Evolutionary conservation across 108 stramenopile genomes (phyloP).

Genomic region (Schizochytrium sp.): DNA sequence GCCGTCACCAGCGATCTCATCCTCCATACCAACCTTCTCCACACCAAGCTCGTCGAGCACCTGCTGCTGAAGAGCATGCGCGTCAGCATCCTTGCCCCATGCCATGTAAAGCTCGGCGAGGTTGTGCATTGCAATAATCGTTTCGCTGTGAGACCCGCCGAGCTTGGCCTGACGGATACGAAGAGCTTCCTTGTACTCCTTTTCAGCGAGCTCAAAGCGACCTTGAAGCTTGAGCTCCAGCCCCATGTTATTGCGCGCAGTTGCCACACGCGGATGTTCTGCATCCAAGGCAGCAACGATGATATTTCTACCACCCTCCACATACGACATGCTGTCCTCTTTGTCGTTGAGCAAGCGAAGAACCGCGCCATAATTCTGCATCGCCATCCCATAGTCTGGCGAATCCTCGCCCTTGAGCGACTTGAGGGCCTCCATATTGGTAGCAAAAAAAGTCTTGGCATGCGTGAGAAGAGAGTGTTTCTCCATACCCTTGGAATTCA

Average conservation of each 20-base stretch:
- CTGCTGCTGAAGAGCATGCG: not conserved
- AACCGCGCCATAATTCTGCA: not conserved
- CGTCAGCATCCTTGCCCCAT: not conserved
- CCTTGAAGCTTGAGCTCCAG: not conserved
- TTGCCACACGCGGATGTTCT: not conserved
- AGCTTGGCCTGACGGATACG: not conserved
- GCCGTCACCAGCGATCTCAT: not conserved
- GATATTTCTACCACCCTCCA: not conserved
- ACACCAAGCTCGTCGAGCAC: not conserved
- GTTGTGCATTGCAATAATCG: not conserved
- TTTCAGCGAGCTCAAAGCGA: not conserved
- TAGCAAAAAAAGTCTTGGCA: not conserved
- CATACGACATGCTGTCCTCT: not conserved
- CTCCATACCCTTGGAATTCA: not conserved
- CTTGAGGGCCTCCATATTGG: not conserved
- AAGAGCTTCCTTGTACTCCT: not conserved
- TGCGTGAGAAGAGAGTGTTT: not conserved
- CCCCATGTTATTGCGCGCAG: not conserved
- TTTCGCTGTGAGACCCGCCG: not conserved
- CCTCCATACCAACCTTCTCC: not conserved
- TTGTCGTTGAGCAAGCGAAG: not conserved
- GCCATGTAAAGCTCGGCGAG: constrained; percentile 6
- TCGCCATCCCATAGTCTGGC: not conserved
- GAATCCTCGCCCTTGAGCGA: not conserved
- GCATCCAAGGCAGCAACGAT: not conserved